A percentile compares a stretch with the other conserved stretches of the same genome.
phyloP scores from a whole-genome alignment of 176 grass and related monocot genomes.

The Oryza brachyantha region DNA sequence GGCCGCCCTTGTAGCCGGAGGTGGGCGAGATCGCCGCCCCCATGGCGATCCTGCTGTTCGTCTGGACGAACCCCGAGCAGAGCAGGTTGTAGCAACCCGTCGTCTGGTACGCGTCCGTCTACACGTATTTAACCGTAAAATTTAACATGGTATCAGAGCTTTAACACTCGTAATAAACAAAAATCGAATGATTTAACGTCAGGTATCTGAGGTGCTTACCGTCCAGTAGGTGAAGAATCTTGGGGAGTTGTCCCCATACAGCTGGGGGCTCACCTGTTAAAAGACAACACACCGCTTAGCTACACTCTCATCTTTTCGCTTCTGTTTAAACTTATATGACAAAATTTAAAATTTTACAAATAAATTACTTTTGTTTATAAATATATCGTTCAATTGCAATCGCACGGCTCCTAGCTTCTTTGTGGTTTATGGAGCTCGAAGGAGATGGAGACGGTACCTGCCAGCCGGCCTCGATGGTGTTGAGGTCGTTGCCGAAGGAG shows the following conservation, averaged over 20 bases:
- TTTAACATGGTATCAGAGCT: not conserved
- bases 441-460: constrained; percentile 35
- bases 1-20: constrained; percentile 54
- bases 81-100: constrained; percentile 96
- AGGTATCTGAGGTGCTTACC: too few relatives aligned
- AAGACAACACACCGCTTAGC: too few relatives aligned
- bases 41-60: constrained; percentile 85
- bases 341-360: too few relatives aligned
- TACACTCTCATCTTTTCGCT: too few relatives aligned
- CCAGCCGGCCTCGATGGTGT: constrained; percentile 97
- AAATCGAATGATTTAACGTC: too few relatives aligned
- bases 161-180: too few relatives aligned
- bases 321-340: too few relatives aligned
- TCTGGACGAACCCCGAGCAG: constrained; percentile 93
- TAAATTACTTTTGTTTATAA: too few relatives aligned
- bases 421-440: too few relatives aligned
- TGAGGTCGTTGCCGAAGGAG: constrained; percentile 84
- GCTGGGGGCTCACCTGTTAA: constrained; percentile 83
- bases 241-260: constrained; percentile 79
- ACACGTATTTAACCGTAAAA: too few relatives aligned
- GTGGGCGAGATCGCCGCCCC: constrained; percentile 87
- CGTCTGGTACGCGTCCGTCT: constrained; percentile 93
- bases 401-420: too few relatives aligned
- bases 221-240: constrained; percentile 99
- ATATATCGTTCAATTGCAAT: too few relatives aligned